Base-by-base conservation (phyloP, 1,284 basidiomycete species). In the Hemileia vastatrix region DNA sequence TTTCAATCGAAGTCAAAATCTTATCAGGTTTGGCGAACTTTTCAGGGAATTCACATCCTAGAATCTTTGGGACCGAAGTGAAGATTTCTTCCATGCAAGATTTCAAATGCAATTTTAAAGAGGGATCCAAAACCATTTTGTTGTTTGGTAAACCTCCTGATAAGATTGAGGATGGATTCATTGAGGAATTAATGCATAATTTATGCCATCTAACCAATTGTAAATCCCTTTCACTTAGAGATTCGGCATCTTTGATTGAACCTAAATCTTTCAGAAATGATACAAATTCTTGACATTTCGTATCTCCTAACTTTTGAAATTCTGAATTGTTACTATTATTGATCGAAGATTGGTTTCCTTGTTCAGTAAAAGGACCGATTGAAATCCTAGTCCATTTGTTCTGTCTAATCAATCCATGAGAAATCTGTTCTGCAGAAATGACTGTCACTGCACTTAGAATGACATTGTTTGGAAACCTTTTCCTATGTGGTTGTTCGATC, bases 201-300 rank as follows among this genome's bases (percentile, higher is more conserved):
- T 79, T 79, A 69, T 79, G 78, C 78, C 78, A 79, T 4, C 78
- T 71, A 2, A 79, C 75, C 47, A 78, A 70, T 67, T 79, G 78
- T 18, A 79, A 67, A 11, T 70, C 74, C 23, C 68, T 64, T 56
- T 78, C 77, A 19, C 70, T 65, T 63, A 76, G 69, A n/a, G 66
- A 67, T 66, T 78, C 76, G 4, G 76, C 77, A 66, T 79, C 78
- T 48, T 70, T 72, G 60, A 79, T 74, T 6, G 76, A 76, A 4
- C 76, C 77, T 4, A 60, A 36, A 79, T 73, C 19, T 64, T 56
- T 40, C n/a, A n/a, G n/a, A n/a, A n/a, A n/a, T n/a, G n/a, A n/a
- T n/a, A n/a, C n/a, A n/a, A n/a, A n/a, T 57, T 62, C 15, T 13
- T 62, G 4, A 1, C 49, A 56, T n/a, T n/a, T n/a, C n/a, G n/a